A percentile compares a stretch with the other conserved stretches of the same genome.
Evolutionary conservation across 1,139 yeast genomes (phyloP).

Genomic region (Suhomyces ambrosiae): DNA sequence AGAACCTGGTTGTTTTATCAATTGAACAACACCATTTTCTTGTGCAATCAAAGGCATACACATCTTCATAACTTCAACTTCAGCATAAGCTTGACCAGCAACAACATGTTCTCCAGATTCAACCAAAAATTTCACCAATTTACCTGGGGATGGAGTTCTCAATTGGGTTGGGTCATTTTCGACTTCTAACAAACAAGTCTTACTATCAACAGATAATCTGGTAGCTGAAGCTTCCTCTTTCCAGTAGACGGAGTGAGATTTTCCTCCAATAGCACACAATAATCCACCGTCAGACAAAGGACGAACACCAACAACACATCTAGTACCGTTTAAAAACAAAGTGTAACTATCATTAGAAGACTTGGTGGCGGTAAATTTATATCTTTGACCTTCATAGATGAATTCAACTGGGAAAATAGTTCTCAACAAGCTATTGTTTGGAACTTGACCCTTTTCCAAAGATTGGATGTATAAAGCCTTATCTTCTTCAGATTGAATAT

Average conservation of each 20-base stretch:
- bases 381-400: constrained; percentile 90
- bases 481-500: constrained; percentile 73
- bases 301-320: constrained; percentile 84
- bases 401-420: constrained; percentile 92
- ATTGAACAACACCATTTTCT: constrained; percentile 90
- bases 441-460: constrained; percentile 94
- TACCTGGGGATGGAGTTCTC: constrained; percentile 99
- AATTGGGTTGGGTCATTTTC: constrained; percentile 98
- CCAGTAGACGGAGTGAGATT: constrained; percentile 94
- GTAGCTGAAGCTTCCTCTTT: constrained; percentile 96
- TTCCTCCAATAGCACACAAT: constrained; percentile 84
- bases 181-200: constrained; percentile 88
- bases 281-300: constrained; percentile 93
- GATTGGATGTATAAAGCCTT: constrained; percentile 67
- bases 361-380: constrained; percentile 93
- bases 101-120: constrained; percentile 93
- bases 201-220: constrained; percentile 92
- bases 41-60: constrained; percentile 89
- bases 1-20: constrained; percentile 97
- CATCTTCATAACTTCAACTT: constrained; percentile 99
- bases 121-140: constrained; percentile 87
- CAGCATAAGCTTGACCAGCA: constrained; percentile 95
- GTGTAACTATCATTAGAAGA: constrained; percentile 85
- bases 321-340: constrained; percentile 89
- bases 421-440: constrained; percentile 73